Percentiles rank a stretch among this genome's conserved stretches.
Evolutionary conservation across 2,329 filamentous ascomycete genomes (phyloP).

Genomic region (Fusarium mangiferae): DNA sequence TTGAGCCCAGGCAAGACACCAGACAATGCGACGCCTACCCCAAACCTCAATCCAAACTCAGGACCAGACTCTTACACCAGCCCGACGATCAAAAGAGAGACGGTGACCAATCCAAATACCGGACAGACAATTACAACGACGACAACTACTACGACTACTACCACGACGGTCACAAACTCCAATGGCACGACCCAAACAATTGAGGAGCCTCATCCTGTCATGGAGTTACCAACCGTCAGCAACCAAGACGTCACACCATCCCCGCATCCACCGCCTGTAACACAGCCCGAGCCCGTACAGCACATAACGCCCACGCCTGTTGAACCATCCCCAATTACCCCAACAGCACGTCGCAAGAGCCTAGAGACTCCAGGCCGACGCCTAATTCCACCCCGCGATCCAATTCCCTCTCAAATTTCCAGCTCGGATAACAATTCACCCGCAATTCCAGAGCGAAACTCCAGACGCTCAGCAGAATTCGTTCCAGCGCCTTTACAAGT

Average conservation of each 20-base stretch:
- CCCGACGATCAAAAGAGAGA: slow-evolving; percentile 19
- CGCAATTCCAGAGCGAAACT: slow-evolving; percentile 32
- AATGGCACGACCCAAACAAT: slow-evolving; percentile 37
- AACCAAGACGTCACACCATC: slow-evolving; percentile 19
- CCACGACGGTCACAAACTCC: slow-evolving; percentile 37
- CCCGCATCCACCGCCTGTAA: background rate
- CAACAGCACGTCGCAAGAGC: slow-evolving; percentile 33
- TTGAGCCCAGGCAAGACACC: slow-evolving; percentile 10
- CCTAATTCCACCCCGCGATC: slow-evolving; percentile 35
- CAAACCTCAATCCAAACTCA: slow-evolving; percentile 17
- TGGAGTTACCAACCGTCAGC: slow-evolving; percentile 32
- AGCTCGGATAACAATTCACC: slow-evolving; percentile 2
- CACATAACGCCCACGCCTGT: slow-evolving; percentile 9
- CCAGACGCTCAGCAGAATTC: slow-evolving; percentile 2
- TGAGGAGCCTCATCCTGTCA: slow-evolving; percentile 29
- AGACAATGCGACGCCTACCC: background rate
- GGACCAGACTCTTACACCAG: slow-evolving; percentile 20
- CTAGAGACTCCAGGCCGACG: slow-evolving; percentile 39
- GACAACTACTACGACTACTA: slow-evolving; percentile 45
- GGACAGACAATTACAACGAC: slow-evolving; percentile 41
- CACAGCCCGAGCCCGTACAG: background rate
- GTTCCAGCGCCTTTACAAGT: slow-evolving; percentile 7
- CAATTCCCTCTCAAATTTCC: slow-evolving; percentile 10
- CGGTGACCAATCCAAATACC: slow-evolving; percentile 34
- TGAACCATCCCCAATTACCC: background rate